These are phyloP conservation scores for Aureobasidium musti DNA, from an alignment of 2,329 filamentous ascomycete species.

Conservation along the genomic window DNA sequence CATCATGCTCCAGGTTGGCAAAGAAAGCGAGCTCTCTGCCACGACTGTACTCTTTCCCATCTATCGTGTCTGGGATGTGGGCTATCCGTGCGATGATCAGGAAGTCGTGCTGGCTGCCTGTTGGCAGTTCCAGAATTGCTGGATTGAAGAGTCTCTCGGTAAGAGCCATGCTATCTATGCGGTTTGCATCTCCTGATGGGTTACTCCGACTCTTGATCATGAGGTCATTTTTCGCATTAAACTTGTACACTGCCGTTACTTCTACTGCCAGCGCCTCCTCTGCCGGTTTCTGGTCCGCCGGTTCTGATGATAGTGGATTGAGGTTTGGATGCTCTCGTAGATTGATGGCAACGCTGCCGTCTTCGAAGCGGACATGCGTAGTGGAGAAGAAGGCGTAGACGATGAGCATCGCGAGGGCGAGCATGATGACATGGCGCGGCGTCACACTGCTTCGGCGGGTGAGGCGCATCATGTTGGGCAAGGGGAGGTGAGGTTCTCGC, in stretches of 20 bases:
- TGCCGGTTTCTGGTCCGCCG: neutral
- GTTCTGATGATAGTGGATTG: neutral
- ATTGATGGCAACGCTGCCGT: neutral
- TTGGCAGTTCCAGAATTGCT: neutral
- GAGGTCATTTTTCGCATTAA: neutral
- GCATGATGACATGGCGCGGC: neutral
- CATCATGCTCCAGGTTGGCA: neutral
- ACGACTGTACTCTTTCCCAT: slow-evolving; percentile 1
- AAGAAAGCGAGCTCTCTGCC: neutral
- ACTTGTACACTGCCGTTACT: neutral
- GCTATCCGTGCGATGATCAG: neutral
- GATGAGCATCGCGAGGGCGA: neutral
- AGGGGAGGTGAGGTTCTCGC: slow-evolving; percentile 29
- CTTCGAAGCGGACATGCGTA: neutral
- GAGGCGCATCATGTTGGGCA: neutral
- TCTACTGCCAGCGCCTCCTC: neutral
- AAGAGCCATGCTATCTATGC: neutral
- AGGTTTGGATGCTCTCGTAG: neutral
- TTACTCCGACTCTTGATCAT: slow-evolving; percentile 2
- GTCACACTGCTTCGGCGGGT: neutral
- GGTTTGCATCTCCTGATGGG: neutral
- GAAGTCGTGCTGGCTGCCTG: neutral
- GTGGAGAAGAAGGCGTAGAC: neutral
- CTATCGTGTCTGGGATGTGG: neutral
- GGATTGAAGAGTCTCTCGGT: slow-evolving; percentile 1